phyloP scores from a whole-genome alignment of 1,284 basidiomycete species.

The Ceratobasidium sp. region DNA sequence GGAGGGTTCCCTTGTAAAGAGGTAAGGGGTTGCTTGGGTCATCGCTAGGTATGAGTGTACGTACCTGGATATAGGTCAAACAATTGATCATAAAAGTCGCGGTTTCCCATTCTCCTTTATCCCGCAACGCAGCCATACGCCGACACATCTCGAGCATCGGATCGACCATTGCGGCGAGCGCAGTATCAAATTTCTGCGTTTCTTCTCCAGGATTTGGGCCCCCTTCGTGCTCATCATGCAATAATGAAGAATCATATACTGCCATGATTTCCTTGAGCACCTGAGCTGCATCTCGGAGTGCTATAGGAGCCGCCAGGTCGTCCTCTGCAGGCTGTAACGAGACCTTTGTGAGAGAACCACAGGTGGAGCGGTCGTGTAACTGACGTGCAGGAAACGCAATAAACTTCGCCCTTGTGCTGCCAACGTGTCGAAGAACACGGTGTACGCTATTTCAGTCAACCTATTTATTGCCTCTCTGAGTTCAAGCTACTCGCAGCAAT shows the following conservation, averaged over 20 bases:
- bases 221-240: slow-evolving; percentile 65
- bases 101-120: slow-evolving; percentile 79
- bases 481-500: neutral
- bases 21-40: slow-evolving; percentile 20
- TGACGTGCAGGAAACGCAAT: slow-evolving; percentile 76
- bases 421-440: slow-evolving; percentile 87
- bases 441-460: slow-evolving; percentile 82
- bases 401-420: slow-evolving; percentile 83
- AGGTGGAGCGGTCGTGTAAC: slow-evolving; percentile 52
- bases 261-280: slow-evolving; percentile 88
- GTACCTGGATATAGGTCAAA: slow-evolving; percentile 79
- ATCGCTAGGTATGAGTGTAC: slow-evolving; percentile 50
- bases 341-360: neutral
- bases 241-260: slow-evolving; percentile 86
- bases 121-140: slow-evolving; percentile 71
- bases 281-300: slow-evolving; percentile 83
- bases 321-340: slow-evolving; percentile 77
- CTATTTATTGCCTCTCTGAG: slow-evolving; percentile 59
- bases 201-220: slow-evolving; percentile 53
- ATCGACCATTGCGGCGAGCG: slow-evolving; percentile 86
- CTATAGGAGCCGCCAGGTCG: slow-evolving; percentile 79
- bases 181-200: slow-evolving; percentile 78
- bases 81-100: slow-evolving; percentile 88
- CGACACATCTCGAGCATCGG: slow-evolving; percentile 84
- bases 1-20: slow-evolving; percentile 69